A percentile compares a stretch with the other conserved stretches of the same genome.
phyloP scores from a whole-genome alignment of 352 stramenopile genomes.

The Phytophthora constricta region DNA sequence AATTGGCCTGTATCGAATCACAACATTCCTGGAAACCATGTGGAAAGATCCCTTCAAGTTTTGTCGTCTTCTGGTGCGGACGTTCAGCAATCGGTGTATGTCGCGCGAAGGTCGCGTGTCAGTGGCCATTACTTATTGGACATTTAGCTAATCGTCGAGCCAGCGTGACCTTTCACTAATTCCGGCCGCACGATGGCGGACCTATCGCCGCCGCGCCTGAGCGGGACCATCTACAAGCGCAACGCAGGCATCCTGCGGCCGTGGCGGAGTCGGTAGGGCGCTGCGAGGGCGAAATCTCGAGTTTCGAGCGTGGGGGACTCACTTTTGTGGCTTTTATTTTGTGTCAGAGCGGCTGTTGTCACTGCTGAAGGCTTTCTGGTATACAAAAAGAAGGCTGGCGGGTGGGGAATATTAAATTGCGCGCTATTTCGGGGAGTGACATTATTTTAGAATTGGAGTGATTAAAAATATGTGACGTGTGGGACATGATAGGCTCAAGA shows the following conservation, averaged over 20 bases:
- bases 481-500: conserved; percentile 40
- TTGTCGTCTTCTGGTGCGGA: neutral
- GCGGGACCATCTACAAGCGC: conserved; percentile 68
- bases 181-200: conserved; percentile 28
- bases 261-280: conserved; percentile 58
- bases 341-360: conserved; percentile 48
- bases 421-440: too few relatives aligned
- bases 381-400: conserved; percentile 75
- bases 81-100: neutral
- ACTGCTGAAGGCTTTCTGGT: conserved; percentile 68
- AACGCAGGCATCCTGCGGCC: conserved; percentile 71
- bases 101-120: neutral
- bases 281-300: neutral
- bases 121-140: neutral
- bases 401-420: conserved; percentile 32
- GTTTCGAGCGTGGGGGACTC: neutral
- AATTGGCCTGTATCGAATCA: too few relatives aligned
- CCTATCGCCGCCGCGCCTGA: conserved; percentile 33
- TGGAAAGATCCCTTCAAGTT: too few relatives aligned
- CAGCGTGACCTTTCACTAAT: too few relatives aligned
- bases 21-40: too few relatives aligned
- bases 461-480: neutral
- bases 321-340: conserved; percentile 6
- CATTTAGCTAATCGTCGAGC: neutral
- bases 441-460: conserved; percentile 2